A percentile compares a stretch with the other conserved stretches of the same genome.
These are phyloP conservation scores for Spongospora subterranea DNA, from an alignment of 208 protist species.

Conservation along the genomic window DNA sequence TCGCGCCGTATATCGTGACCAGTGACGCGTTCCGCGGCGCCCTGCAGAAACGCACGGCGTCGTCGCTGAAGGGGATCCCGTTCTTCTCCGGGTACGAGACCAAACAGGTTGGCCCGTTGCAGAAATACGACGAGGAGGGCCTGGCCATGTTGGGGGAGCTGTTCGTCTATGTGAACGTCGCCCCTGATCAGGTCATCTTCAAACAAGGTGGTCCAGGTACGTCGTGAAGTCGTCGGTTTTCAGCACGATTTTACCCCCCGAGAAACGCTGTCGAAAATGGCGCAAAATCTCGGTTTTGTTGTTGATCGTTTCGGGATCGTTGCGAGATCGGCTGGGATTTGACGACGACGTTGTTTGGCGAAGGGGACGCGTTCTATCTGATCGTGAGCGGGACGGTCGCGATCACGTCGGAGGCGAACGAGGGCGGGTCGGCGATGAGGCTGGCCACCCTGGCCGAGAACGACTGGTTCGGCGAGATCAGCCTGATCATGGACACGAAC, in stretches of 20 bases:
- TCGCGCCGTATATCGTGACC: background rate
- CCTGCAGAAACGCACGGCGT: background rate
- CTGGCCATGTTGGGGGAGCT: constrained; percentile 39
- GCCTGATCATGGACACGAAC: constrained; percentile 41
- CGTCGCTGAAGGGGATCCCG: constrained; percentile 37
- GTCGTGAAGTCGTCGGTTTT: background rate
- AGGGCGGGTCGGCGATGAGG: background rate
- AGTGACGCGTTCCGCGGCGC: background rate
- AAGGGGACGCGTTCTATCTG: constrained; percentile 54
- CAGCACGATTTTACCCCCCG: too few species aligned
- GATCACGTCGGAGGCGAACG: background rate
- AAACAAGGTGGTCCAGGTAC: background rate
- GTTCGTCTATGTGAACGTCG: background rate
- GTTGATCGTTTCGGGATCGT: too few species aligned
- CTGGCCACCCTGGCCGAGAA: background rate
- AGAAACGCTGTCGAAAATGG: too few species aligned
- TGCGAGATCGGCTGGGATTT: background rate
- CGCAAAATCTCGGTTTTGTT: too few species aligned
- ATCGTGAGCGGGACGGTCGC: background rate
- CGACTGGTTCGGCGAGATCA: constrained; percentile 50
- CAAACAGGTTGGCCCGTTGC: constrained; percentile 16
- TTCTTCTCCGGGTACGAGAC: constrained; percentile 49
- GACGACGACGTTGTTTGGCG: background rate
- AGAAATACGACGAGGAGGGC: constrained; percentile 34
- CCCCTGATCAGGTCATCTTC: background rate